Base-by-base conservation (phyloP, 2,329 filamentous ascomycete genomes). In the Diaporthe nobilis region DNA sequence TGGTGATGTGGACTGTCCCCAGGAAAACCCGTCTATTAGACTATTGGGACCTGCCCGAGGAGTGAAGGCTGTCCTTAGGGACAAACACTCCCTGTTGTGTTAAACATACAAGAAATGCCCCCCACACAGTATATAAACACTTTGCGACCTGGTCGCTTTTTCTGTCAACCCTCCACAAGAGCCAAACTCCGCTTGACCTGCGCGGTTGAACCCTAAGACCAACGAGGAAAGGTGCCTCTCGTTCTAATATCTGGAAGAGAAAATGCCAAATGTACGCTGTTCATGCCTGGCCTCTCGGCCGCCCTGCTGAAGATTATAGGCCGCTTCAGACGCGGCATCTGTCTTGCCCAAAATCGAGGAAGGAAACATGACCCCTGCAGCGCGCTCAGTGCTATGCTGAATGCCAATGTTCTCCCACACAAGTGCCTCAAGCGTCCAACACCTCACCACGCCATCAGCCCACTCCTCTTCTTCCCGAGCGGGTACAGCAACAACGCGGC, bases 1-100 rank as follows among this genome's bases (percentile, higher is more conserved):
- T 77, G 76, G 76, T 77, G 15, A 73, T 28, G 7, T 39, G 39
- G 25, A 42, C 15, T 39, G 31, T 39, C 49, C 31, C 34, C 34
- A 28, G 65, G 34, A 51, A 70, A 31, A 25, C 13, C 17, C 28
- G 15, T 55, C 13, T 55, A 70, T 55, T 70, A 70, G 34, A 55
- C 49, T 42, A 12, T 53, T 55, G 65, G 65, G 65, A 42, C 65
- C 65, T 34, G 65, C 65, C 65, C 47, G 49, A 70, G 22, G 65
- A 51, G n/a, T 31, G 8, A 42, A 13, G 13, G 20, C 5, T 28
- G 47, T 4, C 65, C 49, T 70, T 9, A 55, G 37, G 55, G 65
- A 25, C 65, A 31, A 13, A 39, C 49, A 17, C 49, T 55, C 31
- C 22, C 7, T 55, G 12, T 39, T 20, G n/a, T n/a, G 49, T 55